Base-by-base conservation (phyloP, 2,329 filamentous ascomycete species). In the Apiospora rasikravindrae region DNA sequence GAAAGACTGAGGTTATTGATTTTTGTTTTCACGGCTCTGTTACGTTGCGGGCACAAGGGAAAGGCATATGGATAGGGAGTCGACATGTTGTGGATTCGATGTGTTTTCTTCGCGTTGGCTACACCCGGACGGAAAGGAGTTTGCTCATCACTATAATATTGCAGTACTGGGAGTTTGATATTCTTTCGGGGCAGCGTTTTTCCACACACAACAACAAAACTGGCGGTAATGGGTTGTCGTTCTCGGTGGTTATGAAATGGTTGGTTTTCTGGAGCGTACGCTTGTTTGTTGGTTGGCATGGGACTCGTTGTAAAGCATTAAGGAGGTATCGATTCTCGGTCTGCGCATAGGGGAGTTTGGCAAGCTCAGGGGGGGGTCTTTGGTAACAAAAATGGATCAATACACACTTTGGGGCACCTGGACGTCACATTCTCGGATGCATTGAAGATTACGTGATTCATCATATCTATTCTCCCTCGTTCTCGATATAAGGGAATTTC, bases 181-280 rank as follows among this genome's bases (percentile, higher is more conserved):
- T 29, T 47, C 47, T 72, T 66, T 42, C 19, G 47, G 24, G 47
- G 33, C 42, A 42, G 64, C 14, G 69, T 57, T 70, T 42, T 42
- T 16, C 53, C 67, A 70, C 72, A 70, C 72, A 79, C 7, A 79
- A 74, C 74, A 69, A 69, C 47, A 69, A 69, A 69, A 69, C 42
- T 69, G 67, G 67, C 44, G 47, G 67, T 69, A 69, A 69, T 69
- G 37, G 67, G 42, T 45, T 47, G 67, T 69, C 67, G 33, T 64
- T 64, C 24, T 37, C 33, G 33, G 57, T 64, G 57, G 57, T 64
- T 19, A 40, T 40, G 57, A 22, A 61, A 64, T 37, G 57, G 57
- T 64, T 64, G 57, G 57, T 40, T 64, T 64, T 64, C 29, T 40
- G 8, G n/a, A 64, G 57, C 57, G 57, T n/a, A 37, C 57, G 57